Evolutionary conservation across 2,329 filamentous ascomycete genomes (phyloP).

Genomic region (Diaporthe batatas): DNA sequence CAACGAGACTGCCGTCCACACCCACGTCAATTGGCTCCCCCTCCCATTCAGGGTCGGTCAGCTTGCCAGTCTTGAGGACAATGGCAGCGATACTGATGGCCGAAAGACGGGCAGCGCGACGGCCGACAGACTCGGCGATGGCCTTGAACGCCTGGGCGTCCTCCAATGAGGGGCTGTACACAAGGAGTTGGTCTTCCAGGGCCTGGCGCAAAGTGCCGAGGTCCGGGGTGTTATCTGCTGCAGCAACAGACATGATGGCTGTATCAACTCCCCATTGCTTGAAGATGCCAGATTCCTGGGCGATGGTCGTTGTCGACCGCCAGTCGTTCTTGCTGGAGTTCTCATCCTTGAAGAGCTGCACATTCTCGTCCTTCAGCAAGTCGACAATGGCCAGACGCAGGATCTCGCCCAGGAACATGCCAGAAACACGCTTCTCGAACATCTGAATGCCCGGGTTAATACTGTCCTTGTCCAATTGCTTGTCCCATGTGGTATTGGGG

Average conservation of each 20-base stretch:
- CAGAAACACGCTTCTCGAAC: slow-evolving; percentile 98
- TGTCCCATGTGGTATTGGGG: slow-evolving; percentile 87
- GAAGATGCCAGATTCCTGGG: slow-evolving; percentile 75
- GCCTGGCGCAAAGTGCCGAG: slow-evolving; percentile 81
- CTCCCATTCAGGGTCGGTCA: slow-evolving; percentile 67
- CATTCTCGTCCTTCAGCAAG: slow-evolving; percentile 75
- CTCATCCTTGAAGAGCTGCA: slow-evolving; percentile 81
- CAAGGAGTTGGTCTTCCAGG: slow-evolving; percentile 80
- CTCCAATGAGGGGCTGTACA: slow-evolving; percentile 82
- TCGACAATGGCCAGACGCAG: slow-evolving; percentile 81
- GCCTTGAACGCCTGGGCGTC: slow-evolving; percentile 91
- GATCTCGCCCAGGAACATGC: slow-evolving; percentile 98
- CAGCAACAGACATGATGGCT: slow-evolving; percentile 87
- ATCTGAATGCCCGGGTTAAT: slow-evolving; percentile 96
- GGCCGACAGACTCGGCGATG: slow-evolving; percentile 85
- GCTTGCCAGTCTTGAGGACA: slow-evolving; percentile 82
- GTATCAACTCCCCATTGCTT: slow-evolving; percentile 92
- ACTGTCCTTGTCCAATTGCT: slow-evolving; percentile 80
- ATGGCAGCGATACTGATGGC: slow-evolving; percentile 90
- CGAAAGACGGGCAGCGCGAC: slow-evolving; percentile 87
- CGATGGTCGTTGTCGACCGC: slow-evolving; percentile 78
- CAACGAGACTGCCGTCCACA: slow-evolving; percentile 93
- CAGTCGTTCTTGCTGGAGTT: slow-evolving; percentile 79
- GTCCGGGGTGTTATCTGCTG: slow-evolving; percentile 81
- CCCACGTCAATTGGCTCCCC: slow-evolving; percentile 88